Percentiles rank a stretch among this genome's conserved stretches.
These are phyloP conservation scores for Trifolium repens DNA, from an alignment of 306 rosid genomes.

Conservation along the genomic window DNA sequence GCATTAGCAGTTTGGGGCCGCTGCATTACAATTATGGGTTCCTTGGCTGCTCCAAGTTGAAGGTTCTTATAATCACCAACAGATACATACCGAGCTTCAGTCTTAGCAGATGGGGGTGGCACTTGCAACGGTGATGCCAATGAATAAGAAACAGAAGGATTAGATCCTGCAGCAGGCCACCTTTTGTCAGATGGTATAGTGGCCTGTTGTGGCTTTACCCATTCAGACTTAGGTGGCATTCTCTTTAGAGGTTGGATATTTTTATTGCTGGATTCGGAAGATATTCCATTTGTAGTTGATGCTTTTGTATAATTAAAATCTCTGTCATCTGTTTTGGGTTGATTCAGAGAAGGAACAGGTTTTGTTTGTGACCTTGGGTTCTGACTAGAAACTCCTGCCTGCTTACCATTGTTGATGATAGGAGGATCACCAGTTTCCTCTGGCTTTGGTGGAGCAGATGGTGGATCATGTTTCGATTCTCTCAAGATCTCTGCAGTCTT, in stretches of 20 bases:
- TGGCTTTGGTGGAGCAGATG: constrained; percentile 66
- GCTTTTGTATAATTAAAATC: constrained; percentile 86
- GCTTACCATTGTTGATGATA: constrained; percentile 63
- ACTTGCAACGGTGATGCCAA: constrained; percentile 67
- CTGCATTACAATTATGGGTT: constrained; percentile 78
- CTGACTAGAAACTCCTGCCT: constrained; percentile 57
- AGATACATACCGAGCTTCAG: constrained; percentile 64
- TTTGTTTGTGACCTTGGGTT: constrained; percentile 64
- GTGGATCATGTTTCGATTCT: constrained; percentile 63
- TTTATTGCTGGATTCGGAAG: constrained; percentile 67
- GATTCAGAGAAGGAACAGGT: constrained; percentile 53
- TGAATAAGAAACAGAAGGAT: constrained; percentile 70
- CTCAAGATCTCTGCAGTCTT: constrained; percentile 80
- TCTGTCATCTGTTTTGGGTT: constrained; percentile 69
- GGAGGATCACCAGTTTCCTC: constrained; percentile 87
- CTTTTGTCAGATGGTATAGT: constrained; percentile 64
- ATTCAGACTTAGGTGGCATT: constrained; percentile 75
- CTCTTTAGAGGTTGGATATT: constrained; percentile 70
- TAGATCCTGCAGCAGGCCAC: constrained; percentile 68
- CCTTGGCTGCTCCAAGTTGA: constrained; percentile 72
- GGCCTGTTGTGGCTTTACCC: constrained; percentile 72
- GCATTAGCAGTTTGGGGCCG: constrained; percentile 74
- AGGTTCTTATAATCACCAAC: constrained; percentile 69
- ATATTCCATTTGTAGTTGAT: constrained; percentile 52
- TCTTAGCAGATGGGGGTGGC: constrained; percentile 60